A percentile compares a stretch with the other conserved stretches of the same genome.
phyloP scores from a whole-genome alignment of 2,329 filamentous ascomycete species.

The Cladosporium sp. region DNA sequence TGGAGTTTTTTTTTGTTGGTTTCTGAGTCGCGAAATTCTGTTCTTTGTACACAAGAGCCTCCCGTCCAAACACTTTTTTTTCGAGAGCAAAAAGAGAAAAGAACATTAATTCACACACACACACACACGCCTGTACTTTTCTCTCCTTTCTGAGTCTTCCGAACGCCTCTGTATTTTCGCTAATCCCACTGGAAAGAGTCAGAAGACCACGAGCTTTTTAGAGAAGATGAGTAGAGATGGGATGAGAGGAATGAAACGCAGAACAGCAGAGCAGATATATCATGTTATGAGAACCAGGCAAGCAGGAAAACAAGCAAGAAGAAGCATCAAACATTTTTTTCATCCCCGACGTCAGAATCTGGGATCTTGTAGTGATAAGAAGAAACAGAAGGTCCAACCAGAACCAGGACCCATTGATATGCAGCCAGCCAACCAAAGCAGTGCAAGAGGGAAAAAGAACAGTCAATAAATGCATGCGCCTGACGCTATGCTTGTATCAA shows the following conservation, averaged over 20 bases:
- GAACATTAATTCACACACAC: no score
- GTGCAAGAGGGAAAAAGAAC: not conserved
- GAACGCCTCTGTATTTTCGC: not conserved
- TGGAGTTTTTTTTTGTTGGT: not conserved
- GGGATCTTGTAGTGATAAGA: not conserved
- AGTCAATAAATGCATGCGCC: not conserved
- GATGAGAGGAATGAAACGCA: not conserved
- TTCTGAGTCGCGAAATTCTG: not conserved
- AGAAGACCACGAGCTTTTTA: not conserved
- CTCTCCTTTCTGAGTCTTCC: not conserved
- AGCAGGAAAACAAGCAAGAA: no score
- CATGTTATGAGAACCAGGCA: not conserved
- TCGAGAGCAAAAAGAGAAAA: not conserved
- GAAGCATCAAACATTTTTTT: not conserved
- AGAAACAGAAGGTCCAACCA: not conserved
- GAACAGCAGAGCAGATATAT: not conserved
- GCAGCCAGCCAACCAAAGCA: not conserved
- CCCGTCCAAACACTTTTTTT: not conserved
- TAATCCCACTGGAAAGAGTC: not conserved
- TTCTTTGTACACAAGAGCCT: not conserved
- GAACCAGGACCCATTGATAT: not conserved
- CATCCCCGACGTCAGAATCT: not conserved
- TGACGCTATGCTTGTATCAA: conserved; percentile 1
- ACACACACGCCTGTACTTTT: not conserved
- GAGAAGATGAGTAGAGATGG: not conserved